phyloP scores from a whole-genome alignment of 352 stramenopile species.

The Phytophthora capsici region DNA sequence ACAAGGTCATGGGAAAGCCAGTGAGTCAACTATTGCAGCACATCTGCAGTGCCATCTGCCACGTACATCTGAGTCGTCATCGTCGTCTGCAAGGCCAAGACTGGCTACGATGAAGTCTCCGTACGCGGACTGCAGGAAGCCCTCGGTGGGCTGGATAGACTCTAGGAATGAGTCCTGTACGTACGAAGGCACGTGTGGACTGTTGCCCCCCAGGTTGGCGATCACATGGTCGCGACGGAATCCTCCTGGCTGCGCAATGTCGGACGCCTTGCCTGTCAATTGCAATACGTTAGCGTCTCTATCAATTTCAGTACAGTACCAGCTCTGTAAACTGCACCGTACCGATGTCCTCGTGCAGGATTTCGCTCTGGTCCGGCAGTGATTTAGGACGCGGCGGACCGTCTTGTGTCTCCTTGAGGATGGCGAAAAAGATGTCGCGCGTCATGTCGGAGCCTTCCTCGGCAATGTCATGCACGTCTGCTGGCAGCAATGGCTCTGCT shows the following conservation, averaged over 20 bases:
- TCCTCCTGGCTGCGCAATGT: constrained; percentile 57
- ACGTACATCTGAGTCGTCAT: constrained; percentile 47
- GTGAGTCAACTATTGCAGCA: constrained; percentile 11
- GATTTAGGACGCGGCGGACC: constrained; percentile 48
- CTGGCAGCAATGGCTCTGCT: constrained; percentile 34
- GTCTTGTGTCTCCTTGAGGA: constrained; percentile 60
- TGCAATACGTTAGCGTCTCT: constrained; percentile 1
- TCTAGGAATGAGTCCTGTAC: constrained; percentile 62
- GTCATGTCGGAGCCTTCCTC: constrained; percentile 74
- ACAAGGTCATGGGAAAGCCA: constrained; percentile 10
- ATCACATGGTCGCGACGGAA: constrained; percentile 69
- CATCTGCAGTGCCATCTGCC: constrained; percentile 21
- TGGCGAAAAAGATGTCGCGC: constrained; percentile 71
- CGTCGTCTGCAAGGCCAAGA: constrained; percentile 53
- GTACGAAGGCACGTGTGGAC: constrained; percentile 40
- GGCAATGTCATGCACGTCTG: constrained; percentile 56
- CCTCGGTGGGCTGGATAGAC: constrained; percentile 42
- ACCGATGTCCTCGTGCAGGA: constrained; percentile 65
- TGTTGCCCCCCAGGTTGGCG: constrained; percentile 40
- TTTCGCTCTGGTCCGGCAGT: constrained; percentile 60
- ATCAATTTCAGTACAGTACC: not conserved
- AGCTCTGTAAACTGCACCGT: not conserved
- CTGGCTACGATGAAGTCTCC: constrained; percentile 63
- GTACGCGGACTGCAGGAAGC: constrained; percentile 56
- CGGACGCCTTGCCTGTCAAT: constrained; percentile 51